Percentiles rank a stretch among this genome's conserved stretches.
Evolutionary conservation across 305 asterid genomes (phyloP).

Genomic region (Euphrasia arctica): DNA sequence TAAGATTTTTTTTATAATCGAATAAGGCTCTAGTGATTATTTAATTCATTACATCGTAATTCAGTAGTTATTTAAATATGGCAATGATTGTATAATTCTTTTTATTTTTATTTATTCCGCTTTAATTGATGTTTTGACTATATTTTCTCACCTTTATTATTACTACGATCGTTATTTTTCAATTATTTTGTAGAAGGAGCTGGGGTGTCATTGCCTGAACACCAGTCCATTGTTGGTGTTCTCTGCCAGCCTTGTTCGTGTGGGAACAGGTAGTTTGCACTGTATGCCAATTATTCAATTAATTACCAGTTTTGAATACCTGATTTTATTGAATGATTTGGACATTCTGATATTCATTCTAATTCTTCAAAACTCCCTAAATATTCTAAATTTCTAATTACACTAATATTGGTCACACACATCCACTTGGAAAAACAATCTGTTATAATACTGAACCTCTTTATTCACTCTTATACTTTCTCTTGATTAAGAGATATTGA

Average conservation of each 20-base stretch:
- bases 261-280: slow-evolving; percentile 68
- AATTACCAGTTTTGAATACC: neutral
- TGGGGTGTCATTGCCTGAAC: slow-evolving; percentile 60
- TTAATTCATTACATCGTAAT: slow-evolving; percentile 8
- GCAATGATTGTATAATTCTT: slow-evolving; percentile 12
- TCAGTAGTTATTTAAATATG: slow-evolving; percentile 1
- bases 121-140: slow-evolving; percentile 11
- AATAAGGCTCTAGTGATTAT: slow-evolving; percentile 8
- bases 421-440: slow-evolving; percentile 3
- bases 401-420: neutral
- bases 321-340: neutral
- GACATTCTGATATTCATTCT: slow-evolving; percentile 5
- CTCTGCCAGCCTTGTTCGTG: slow-evolving; percentile 76
- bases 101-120: slow-evolving; percentile 9
- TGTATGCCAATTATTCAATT: no score
- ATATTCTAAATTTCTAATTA: neutral
- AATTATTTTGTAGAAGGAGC: slow-evolving; percentile 62
- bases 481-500: neutral
- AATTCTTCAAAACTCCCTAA: slow-evolving; percentile 3
- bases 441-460: neutral
- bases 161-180: slow-evolving; percentile 12
- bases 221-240: slow-evolving; percentile 82
- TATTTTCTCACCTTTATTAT: slow-evolving; percentile 11
- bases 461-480: slow-evolving; percentile 1
- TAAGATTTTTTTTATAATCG: slow-evolving; percentile 13